Percentiles rank a stretch among this genome's conserved stretches.
Evolutionary conservation across 495 filamentous ascomycete genomes (phyloP).

Genomic region (Penicillium cinerascens): DNA sequence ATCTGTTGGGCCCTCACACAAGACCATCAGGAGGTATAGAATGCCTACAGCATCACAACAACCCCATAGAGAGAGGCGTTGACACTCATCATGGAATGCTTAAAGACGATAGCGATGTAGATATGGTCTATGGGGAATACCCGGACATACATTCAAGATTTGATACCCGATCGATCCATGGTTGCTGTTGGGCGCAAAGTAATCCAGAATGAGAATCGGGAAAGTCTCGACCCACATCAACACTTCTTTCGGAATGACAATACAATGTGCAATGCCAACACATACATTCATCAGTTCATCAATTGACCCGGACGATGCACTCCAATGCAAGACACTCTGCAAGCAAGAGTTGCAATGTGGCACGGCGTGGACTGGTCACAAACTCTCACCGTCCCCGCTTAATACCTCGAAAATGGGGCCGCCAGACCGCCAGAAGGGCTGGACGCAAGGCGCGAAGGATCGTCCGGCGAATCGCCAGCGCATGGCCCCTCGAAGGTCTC

Average conservation of each 20-base stretch:
- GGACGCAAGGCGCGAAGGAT: slow-evolving; percentile 23
- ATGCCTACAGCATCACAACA: no score
- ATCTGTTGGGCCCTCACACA: no score
- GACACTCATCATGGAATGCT: no score
- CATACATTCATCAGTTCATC: background rate
- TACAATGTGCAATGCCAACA: background rate
- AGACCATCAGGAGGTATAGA: no score
- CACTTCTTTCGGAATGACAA: background rate
- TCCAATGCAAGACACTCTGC: slow-evolving; percentile 5
- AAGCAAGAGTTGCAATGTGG: background rate
- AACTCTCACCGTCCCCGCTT: slow-evolving; percentile 6
- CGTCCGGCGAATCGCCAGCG: slow-evolving; percentile 26
- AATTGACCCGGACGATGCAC: background rate
- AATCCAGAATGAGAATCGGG: background rate
- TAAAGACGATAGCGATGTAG: no score
- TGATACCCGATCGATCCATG: background rate
- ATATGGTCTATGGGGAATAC: no score
- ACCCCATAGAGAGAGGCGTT: no score
- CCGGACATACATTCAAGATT: background rate
- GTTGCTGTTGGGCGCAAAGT: background rate
- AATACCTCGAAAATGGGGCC: slow-evolving; percentile 5
- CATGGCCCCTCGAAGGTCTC: slow-evolving; percentile 8
- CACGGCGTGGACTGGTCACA: slow-evolving; percentile 9
- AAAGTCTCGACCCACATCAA: background rate
- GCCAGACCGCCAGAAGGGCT: slow-evolving; percentile 28